phyloP scores from a whole-genome alignment of 768 basidiomycete genomes.

The Gyrodon lividus region DNA sequence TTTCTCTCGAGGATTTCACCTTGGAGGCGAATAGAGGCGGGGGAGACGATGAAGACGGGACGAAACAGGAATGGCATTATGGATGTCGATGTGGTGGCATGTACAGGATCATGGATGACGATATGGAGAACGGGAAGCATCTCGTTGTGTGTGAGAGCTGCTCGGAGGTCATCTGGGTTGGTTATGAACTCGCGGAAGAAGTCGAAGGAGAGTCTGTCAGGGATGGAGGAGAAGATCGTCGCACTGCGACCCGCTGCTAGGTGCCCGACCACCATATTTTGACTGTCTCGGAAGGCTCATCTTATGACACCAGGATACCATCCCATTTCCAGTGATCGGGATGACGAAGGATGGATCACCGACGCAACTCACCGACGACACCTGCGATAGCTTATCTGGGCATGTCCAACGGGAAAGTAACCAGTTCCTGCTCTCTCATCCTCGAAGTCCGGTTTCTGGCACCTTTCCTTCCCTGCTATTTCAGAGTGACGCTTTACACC shows the following conservation, averaged over 20 bases:
- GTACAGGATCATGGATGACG: slow-evolving; percentile 54
- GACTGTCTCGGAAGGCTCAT: too few species aligned
- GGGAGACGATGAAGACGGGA: slow-evolving; percentile 34
- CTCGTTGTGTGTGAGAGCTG: slow-evolving; percentile 72
- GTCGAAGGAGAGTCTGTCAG: slow-evolving; percentile 17
- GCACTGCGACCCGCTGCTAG: too few species aligned
- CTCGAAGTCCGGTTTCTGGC: too few species aligned
- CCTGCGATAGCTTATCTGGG: not conserved
- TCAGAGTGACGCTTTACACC: too few species aligned
- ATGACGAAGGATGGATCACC: too few species aligned
- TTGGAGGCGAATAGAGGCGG: slow-evolving; percentile 1
- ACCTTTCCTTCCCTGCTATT: not conserved
- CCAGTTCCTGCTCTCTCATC: too few species aligned
- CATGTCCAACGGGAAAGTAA: too few species aligned
- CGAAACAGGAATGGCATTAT: slow-evolving; percentile 47
- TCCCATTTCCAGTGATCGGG: too few species aligned
- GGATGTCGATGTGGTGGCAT: slow-evolving; percentile 72
- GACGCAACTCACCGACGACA: too few species aligned
- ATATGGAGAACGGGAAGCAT: slow-evolving; percentile 72
- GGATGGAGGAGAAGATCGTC: not conserved
- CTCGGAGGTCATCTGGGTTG: slow-evolving; percentile 85
- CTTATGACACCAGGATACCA: too few species aligned
- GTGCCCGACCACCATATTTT: too few species aligned
- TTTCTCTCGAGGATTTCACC: slow-evolving; percentile 74
- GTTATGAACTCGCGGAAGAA: slow-evolving; percentile 59